These are phyloP conservation scores for Peribolospora baueri DNA, from an alignment of 768 basidiomycete species.

Conservation along the genomic window DNA sequence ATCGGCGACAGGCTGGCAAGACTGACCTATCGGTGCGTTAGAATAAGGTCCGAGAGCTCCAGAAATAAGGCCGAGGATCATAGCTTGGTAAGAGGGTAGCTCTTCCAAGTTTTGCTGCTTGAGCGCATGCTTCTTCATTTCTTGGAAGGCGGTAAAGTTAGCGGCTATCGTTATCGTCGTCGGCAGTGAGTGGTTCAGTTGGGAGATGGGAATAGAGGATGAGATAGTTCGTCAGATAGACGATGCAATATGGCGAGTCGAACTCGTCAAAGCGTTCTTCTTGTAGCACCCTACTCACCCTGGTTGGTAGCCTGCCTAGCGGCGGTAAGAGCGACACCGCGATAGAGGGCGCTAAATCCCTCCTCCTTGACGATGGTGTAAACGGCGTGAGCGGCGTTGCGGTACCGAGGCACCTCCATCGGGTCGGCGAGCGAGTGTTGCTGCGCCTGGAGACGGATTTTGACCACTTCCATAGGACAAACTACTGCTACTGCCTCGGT, in stretches of 20 bases:
- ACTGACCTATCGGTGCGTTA: conserved; percentile 36
- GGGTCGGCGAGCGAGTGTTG: conserved; percentile 93
- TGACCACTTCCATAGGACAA: conserved; percentile 97
- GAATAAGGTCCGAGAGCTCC: conserved; percentile 98
- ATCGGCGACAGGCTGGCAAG: not conserved
- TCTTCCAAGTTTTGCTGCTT: conserved; percentile 35
- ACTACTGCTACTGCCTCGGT: conserved; percentile 87
- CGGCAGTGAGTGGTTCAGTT: not conserved
- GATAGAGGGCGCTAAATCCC: conserved; percentile 57
- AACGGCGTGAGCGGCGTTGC: conserved; percentile 89
- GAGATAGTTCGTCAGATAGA: not conserved
- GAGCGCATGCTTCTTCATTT: conserved; percentile 66
- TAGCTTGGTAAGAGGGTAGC: conserved; percentile 84
- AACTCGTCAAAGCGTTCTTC: not conserved
- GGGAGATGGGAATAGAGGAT: not conserved
- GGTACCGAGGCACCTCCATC: conserved; percentile 70
- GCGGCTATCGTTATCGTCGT: conserved; percentile 33
- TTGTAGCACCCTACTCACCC: conserved; percentile 26
- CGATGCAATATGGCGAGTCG: not conserved
- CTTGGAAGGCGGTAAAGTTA: conserved; percentile 95
- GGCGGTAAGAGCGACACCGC: conserved; percentile 81
- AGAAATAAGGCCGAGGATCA: conserved; percentile 79
- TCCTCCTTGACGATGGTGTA: conserved; percentile 87
- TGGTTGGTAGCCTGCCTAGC: conserved; percentile 94
- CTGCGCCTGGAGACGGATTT: conserved; percentile 92